phyloP scores from a whole-genome alignment of 2,329 filamentous ascomycete genomes.

The Beauveria pseudobassiana region DNA sequence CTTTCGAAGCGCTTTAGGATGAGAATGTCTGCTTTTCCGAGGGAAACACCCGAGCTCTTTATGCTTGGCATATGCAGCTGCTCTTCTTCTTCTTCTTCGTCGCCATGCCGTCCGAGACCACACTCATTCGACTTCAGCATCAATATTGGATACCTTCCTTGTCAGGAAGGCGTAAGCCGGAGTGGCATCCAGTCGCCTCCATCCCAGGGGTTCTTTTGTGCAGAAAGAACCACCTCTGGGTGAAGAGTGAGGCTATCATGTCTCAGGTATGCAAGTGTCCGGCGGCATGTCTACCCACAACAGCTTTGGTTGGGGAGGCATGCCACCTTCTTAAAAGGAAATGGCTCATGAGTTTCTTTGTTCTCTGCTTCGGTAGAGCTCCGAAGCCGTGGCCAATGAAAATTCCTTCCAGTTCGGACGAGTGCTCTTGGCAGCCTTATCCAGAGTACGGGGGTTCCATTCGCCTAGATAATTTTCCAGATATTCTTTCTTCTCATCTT shows the following conservation, averaged over 20 bases:
- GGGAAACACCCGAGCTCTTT: background rate
- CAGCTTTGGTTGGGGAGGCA: background rate
- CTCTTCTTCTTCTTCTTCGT: background rate
- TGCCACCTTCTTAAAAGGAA: conserved; percentile 8
- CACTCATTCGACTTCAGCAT: background rate
- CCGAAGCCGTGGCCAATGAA: background rate
- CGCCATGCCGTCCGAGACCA: background rate
- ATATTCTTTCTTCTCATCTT: background rate
- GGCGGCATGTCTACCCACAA: background rate
- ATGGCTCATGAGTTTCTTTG: background rate
- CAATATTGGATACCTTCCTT: background rate
- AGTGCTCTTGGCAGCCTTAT: background rate
- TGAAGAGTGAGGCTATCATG: background rate
- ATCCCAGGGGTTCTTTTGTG: background rate
- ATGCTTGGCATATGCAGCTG: background rate
- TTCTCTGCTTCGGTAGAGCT: background rate
- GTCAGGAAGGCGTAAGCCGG: background rate
- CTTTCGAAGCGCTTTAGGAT: background rate
- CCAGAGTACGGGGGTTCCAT: background rate
- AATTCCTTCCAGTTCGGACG: background rate
- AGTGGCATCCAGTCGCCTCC: background rate
- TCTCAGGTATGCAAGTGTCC: background rate
- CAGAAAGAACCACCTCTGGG: background rate
- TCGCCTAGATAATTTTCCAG: background rate
- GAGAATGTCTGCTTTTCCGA: background rate